Conservation (phyloP, 73 alveolate species). For the Diophrys sp. region DNA sequence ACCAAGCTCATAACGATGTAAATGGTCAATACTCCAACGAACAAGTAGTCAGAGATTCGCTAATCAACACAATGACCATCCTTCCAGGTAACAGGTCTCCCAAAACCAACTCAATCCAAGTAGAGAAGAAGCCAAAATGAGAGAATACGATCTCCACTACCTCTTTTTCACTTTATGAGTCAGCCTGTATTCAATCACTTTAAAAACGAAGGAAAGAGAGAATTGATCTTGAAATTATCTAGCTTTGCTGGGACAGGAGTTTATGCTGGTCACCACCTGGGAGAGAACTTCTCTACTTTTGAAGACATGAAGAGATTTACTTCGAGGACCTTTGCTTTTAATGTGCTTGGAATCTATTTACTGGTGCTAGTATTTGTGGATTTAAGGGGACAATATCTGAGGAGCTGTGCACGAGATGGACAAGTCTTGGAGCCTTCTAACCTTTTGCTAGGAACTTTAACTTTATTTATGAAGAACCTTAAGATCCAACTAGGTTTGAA, state of each 20-base stretch:
- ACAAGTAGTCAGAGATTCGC: slow-evolving; percentile 3
- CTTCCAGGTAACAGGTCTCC: background rate
- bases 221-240: slow-evolving; percentile 89
- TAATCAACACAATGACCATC: background rate
- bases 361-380: slow-evolving; percentile 99
- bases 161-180: slow-evolving; percentile 27
- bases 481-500: slow-evolving; percentile 75
- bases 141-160: slow-evolving; percentile 76
- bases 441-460: slow-evolving; percentile 98
- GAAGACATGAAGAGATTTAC: slow-evolving; percentile 65
- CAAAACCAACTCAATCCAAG: slow-evolving; percentile 15
- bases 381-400: slow-evolving; percentile 86
- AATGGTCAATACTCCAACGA: background rate
- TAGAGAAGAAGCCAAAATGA: slow-evolving; percentile 72
- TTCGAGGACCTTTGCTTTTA: slow-evolving; percentile 65
- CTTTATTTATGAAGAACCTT: slow-evolving; percentile 62
- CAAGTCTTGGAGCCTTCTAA: slow-evolving; percentile 89
- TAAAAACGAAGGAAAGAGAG: slow-evolving; percentile 38
- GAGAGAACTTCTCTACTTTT: slow-evolving; percentile 90
- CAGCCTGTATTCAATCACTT: too few species aligned
- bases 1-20: slow-evolving; percentile 82
- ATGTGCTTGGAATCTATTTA: slow-evolving; percentile 94
- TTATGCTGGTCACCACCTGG: slow-evolving; percentile 96
- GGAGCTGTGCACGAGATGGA: slow-evolving; percentile 97
- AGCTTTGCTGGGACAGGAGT: slow-evolving; percentile 94